These are phyloP conservation scores for Prunus persica DNA, from an alignment of 306 rosid species.

Conservation along the genomic window Prunus_persica_NCBIv2 NC_034009.1:31409001-31409500, in stretches of 20 bases:
- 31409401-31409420: background rate
- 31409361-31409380: slow-evolving; percentile 22
- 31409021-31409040: slow-evolving; percentile 52
- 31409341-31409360: slow-evolving; percentile 60
- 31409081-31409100: slow-evolving; percentile 48
- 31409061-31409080: slow-evolving; percentile 50
- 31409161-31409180: slow-evolving; percentile 69
- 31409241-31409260: slow-evolving; percentile 45
- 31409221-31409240: slow-evolving; percentile 42
- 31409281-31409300: slow-evolving; percentile 45
- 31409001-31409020: slow-evolving; percentile 46
- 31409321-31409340: slow-evolving; percentile 84
- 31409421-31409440: background rate
- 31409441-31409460: background rate
- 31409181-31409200: slow-evolving; percentile 73
- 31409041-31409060: slow-evolving; percentile 32
- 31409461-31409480: slow-evolving; percentile 41
- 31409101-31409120: slow-evolving; percentile 50
- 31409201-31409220: slow-evolving; percentile 42
- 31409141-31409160: slow-evolving; percentile 74
- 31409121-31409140: slow-evolving; percentile 66
- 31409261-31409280: slow-evolving; percentile 39
- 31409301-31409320: slow-evolving; percentile 39
- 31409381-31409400: slow-evolving; percentile 6
- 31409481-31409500: slow-evolving; percentile 73